phyloP scores from a whole-genome alignment of 306 rosid genomes.

The Prunus persica region DNA sequence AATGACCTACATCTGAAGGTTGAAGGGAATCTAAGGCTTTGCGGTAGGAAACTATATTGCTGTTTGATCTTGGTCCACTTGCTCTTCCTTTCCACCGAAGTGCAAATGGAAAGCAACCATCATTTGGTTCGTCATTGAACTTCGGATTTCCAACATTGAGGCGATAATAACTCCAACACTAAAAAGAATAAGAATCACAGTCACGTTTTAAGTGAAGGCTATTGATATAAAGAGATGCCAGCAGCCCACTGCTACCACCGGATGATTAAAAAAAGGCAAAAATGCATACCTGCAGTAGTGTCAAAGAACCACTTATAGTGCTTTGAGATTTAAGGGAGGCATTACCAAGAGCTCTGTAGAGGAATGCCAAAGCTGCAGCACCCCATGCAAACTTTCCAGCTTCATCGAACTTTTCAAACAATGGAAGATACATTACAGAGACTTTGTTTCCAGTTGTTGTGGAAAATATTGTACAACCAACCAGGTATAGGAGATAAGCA shows the following conservation, averaged over 20 bases:
- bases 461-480: slow-evolving; percentile 87
- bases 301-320: slow-evolving; percentile 82
- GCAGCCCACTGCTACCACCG: background rate
- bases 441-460: slow-evolving; percentile 94
- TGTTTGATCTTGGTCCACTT: slow-evolving; percentile 59
- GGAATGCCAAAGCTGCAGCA: slow-evolving; percentile 88
- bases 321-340: slow-evolving; percentile 86
- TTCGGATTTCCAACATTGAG: slow-evolving; percentile 74
- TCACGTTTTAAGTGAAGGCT: slow-evolving; percentile 9
- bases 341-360: slow-evolving; percentile 84
- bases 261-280: no score
- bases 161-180: slow-evolving; percentile 89
- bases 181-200: background rate
- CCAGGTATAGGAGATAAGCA: slow-evolving; percentile 81
- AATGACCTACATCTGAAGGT: slow-evolving; percentile 55
- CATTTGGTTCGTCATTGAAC: slow-evolving; percentile 57
- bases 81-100: slow-evolving; percentile 81
- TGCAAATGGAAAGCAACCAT: slow-evolving; percentile 59
- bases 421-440: slow-evolving; percentile 71
- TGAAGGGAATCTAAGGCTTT: slow-evolving; percentile 80
- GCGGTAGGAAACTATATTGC: slow-evolving; percentile 63
- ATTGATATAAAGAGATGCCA: slow-evolving; percentile 6
- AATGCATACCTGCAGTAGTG: slow-evolving; percentile 63
- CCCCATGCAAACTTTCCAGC: slow-evolving; percentile 89
- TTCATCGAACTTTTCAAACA: slow-evolving; percentile 69